These are phyloP conservation scores for Phialophora chinensis DNA, from an alignment of 2,329 filamentous ascomycete genomes.

Conservation along the genomic window DNA sequence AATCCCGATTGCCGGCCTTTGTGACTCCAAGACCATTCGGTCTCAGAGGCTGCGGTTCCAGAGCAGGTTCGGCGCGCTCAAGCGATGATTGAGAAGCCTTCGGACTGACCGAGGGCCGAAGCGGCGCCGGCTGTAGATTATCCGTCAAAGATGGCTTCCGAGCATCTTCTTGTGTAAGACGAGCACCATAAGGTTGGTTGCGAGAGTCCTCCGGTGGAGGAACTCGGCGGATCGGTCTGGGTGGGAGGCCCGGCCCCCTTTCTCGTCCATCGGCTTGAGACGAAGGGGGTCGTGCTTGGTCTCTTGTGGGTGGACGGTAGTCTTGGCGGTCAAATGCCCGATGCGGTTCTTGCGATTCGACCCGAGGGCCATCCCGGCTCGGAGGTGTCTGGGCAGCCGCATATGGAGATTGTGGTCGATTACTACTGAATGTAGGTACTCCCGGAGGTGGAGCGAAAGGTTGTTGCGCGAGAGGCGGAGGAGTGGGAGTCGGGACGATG, in stretches of 20 bases:
- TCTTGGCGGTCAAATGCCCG: slow-evolving; percentile 26
- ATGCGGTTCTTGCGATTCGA: slow-evolving; percentile 27
- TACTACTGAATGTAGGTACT: slow-evolving; percentile 4
- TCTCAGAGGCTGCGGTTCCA: slow-evolving; percentile 26
- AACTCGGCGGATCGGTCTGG: slow-evolving; percentile 19
- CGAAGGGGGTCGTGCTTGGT: slow-evolving; percentile 24
- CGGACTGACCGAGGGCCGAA: slow-evolving; percentile 32
- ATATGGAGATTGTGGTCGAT: slow-evolving; percentile 36
- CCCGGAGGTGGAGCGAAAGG: not conserved
- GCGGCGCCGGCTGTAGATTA: slow-evolving; percentile 24
- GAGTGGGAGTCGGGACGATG: slow-evolving; percentile 36
- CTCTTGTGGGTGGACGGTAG: slow-evolving; percentile 26
- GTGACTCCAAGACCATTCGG: slow-evolving; percentile 25
- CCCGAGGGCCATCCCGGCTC: slow-evolving; percentile 25
- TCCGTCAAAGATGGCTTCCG: slow-evolving; percentile 28
- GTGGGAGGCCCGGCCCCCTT: slow-evolving; percentile 13
- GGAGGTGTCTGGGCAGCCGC: slow-evolving; percentile 25
- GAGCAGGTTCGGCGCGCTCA: slow-evolving; percentile 19
- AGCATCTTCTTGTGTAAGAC: slow-evolving; percentile 24
- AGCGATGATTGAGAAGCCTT: slow-evolving; percentile 34
- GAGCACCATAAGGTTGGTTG: slow-evolving; percentile 26
- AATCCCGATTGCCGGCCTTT: slow-evolving; percentile 18
- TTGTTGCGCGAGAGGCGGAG: slow-evolving; percentile 26
- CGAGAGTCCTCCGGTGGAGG: slow-evolving; percentile 23
- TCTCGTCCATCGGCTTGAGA: slow-evolving; percentile 27